These are phyloP conservation scores for Vaccinium vitisidaea DNA, from an alignment of 148 eudicot genomes.

Conservation along the genomic window DNA sequence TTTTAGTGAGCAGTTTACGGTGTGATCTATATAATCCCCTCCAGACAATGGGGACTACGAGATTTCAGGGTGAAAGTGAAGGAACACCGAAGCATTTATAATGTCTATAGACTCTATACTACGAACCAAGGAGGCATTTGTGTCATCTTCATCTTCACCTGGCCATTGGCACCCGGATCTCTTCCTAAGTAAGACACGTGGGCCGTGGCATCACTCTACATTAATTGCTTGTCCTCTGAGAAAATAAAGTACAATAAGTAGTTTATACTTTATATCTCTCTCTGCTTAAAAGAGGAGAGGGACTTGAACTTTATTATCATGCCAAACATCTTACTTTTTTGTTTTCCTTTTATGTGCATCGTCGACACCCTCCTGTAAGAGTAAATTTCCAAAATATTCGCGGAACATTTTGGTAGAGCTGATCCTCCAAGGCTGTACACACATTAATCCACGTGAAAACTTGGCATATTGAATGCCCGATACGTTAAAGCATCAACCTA, in stretches of 20 bases:
- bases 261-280: too few species aligned
- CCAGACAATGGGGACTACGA: background rate
- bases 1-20: too few species aligned
- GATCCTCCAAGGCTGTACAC: background rate
- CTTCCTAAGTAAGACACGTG: too few species aligned
- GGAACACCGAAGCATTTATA: background rate
- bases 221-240: too few species aligned
- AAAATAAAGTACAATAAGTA: too few species aligned
- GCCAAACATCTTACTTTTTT: background rate
- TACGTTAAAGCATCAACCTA: background rate
- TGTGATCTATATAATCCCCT: background rate
- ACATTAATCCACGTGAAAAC: background rate
- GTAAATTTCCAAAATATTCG: background rate
- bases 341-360: too few species aligned
- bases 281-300: background rate
- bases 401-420: background rate
- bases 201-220: too few species aligned
- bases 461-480: background rate
- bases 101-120: too few species aligned
- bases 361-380: background rate
- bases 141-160: too few species aligned
- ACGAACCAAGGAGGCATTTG: too few species aligned
- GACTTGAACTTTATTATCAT: background rate
- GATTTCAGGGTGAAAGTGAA: background rate
- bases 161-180: too few species aligned